Conservation (phyloP, 2,329 filamentous ascomycete species). For the Talaromyces islandicus region DNA sequence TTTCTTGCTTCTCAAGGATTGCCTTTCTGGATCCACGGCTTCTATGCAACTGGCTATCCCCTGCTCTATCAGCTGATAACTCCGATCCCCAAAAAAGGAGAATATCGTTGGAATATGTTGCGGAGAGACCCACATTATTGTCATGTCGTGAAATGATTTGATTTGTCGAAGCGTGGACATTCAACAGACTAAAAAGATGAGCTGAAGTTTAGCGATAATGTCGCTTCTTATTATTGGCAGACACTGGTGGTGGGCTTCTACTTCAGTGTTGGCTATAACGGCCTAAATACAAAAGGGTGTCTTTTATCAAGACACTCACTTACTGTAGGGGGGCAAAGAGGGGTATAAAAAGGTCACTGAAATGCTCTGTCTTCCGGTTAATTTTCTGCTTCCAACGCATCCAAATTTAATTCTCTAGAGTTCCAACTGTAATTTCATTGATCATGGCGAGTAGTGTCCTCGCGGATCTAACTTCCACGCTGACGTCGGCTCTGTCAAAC, state of each 20-base stretch:
- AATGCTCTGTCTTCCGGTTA: neutral
- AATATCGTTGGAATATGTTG: too few species aligned
- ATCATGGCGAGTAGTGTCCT: neutral
- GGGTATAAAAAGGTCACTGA: neutral
- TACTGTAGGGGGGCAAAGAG: neutral
- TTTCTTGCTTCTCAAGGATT: too few species aligned
- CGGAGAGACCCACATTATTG: neutral
- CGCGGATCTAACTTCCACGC: neutral
- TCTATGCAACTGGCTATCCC: too few species aligned
- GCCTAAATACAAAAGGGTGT: too few species aligned
- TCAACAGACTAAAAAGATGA: neutral
- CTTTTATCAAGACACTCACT: neutral
- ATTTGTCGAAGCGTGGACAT: neutral
- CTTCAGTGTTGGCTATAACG: neutral
- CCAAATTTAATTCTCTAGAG: neutral
- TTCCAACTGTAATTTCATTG: neutral
- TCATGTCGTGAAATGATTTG: neutral
- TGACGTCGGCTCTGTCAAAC: neutral
- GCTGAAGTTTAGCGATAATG: neutral
- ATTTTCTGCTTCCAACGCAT: neutral
- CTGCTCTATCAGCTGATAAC: too few species aligned
- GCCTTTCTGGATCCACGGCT: too few species aligned
- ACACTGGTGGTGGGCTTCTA: neutral
- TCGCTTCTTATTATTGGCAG: neutral
- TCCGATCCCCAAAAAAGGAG: too few species aligned